Evolutionary conservation across 768 basidiomycete species (phyloP), one percentile per base, ranked within the genome.

Genomic region (Amanita exitialis): DNA sequence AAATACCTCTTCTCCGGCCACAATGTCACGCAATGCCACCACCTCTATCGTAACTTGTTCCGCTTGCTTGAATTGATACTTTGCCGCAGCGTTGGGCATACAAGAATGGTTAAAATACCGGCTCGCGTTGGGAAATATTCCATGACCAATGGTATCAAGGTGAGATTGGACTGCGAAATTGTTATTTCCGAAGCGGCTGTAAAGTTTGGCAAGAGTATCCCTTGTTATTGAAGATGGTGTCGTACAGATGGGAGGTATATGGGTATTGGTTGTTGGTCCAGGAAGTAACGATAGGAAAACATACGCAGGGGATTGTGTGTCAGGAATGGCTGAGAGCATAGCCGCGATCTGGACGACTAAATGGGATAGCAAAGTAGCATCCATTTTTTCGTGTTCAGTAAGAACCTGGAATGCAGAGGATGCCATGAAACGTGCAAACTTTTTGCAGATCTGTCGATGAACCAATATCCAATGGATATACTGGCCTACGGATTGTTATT

Each of bases 61-160:
- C 6, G 59, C 63, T 2, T 56, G 61, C 20, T 55, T 58, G 13
- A 86, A 65, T 41, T 64, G 59, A 58, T 84, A 87, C 61, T 78
- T 83, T 28, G 78, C 69, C 21, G 75, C 77, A 13, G 84, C 83
- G 56, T 87, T 89, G 1, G 89, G 86, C 15, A 75, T 57, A 62
- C 89, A 91, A 3, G 85, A 87, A 59, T 91, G 89, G 59, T 91
- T 91, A 68, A 90, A 88, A 10, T 79, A 61, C n/a, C 86, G 74
- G 59, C 89, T 90, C 1, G 89, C 82, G 8, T 78, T 62, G 6
- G 89, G 86, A 54, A 86, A 90, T 34, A 88, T 70, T 0, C 86
- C 89, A 66, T 89, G 82, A 0, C 78, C 89, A 58, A 83, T 69
- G 1, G 82, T 75, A 13, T 67, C 77, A 36, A 90, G 67, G 68